phyloP scores from a whole-genome alignment of 23 red algal species.

The Gracilaria caudata region DNA sequence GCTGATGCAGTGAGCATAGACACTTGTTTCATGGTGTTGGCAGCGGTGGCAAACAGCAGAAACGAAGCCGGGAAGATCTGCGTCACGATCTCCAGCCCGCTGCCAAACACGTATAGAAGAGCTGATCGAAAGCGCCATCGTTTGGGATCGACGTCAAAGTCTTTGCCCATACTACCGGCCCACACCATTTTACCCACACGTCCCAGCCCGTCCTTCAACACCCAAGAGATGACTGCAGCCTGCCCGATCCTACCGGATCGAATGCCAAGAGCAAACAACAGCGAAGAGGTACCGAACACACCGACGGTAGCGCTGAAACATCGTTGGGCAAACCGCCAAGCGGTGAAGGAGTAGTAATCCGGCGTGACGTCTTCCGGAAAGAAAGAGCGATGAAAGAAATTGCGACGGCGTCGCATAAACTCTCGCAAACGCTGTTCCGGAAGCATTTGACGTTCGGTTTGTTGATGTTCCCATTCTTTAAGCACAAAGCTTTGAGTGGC shows the following conservation, averaged over 20 bases:
- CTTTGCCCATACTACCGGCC: constrained; percentile 88
- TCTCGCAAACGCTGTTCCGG: constrained; percentile 42
- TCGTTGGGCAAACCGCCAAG: constrained; percentile 91
- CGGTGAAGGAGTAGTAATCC: constrained; percentile 94
- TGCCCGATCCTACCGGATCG: constrained; percentile 89
- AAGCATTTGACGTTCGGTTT: constrained; percentile 59
- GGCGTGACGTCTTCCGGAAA: constrained; percentile 95
- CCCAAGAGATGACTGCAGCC: constrained; percentile 95
- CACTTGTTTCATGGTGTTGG: constrained; percentile 94
- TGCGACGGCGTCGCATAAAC: constrained; percentile 49
- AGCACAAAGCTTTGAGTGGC: constrained; percentile 52
- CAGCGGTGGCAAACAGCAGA: constrained; percentile 87
- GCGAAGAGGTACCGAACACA: constrained; percentile 93
- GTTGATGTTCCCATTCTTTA: constrained; percentile 66
- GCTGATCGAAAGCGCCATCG: constrained; percentile 93
- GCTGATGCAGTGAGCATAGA: constrained; percentile 96
- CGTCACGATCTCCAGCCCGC: constrained; percentile 94
- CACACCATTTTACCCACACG: constrained; percentile 98
- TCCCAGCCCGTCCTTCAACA: constrained; percentile 96
- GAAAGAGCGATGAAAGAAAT: constrained; percentile 64
- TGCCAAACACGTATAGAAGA: constrained; percentile 89
- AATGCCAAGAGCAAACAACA: constrained; percentile 96
- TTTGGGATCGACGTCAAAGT: constrained; percentile 99
- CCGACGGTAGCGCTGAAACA: constrained; percentile 90
- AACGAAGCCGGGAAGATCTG: constrained; percentile 95